Base-by-base conservation (phyloP, 140 eudicot genomes). In the Stevia rebaudiana region DNA sequence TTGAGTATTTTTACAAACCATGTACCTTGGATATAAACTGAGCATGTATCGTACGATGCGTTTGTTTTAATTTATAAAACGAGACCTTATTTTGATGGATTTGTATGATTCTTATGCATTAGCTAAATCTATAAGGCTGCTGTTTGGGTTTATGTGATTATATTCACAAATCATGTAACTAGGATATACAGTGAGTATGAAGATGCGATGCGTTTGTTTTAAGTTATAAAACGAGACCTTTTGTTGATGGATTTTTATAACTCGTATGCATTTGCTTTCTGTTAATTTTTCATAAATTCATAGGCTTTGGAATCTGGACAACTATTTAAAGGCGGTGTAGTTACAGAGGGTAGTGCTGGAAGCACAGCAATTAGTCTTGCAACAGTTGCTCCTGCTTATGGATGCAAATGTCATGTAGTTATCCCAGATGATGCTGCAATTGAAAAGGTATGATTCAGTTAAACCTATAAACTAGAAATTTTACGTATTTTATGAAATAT, bases 321-420 rank as follows among this genome's bases (percentile, higher is more conserved):
- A 54, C 80, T 92, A 68, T 55, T 83, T 68, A 80, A 63, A 67
- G 96, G 98, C 31, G 96, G 98, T 61, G 87, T 92, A 21, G 92
- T 92, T 61, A 92, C 98, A 37, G 98, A 92, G 63, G 98, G 98
- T 33, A 92, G 98, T 74, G 98, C 98, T n/a, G 98, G 98, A 46
- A 92, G 98, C 83, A 92, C 98, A 16, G 98, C 98, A 31, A 92
- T 92, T 49, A 92, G 98, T 71, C 95, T 92, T 74, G 98, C 98
- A 67, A 88, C 96, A 40, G 96, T 92, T 40, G 96, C 98, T 75
- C 95, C 96, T 51, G 98, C 96, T 36, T 92, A 80, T 76, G 96
- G 98, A 58, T 92, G 98, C 76, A 83, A 77, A 74, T 92, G 98
- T 72, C 98, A 92, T 66, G 98, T 92, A n/a, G 98, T 92, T 60